phyloP scores from a whole-genome alignment of 2,329 filamentous ascomycete species.

The Nigrospora oryzae region DNA sequence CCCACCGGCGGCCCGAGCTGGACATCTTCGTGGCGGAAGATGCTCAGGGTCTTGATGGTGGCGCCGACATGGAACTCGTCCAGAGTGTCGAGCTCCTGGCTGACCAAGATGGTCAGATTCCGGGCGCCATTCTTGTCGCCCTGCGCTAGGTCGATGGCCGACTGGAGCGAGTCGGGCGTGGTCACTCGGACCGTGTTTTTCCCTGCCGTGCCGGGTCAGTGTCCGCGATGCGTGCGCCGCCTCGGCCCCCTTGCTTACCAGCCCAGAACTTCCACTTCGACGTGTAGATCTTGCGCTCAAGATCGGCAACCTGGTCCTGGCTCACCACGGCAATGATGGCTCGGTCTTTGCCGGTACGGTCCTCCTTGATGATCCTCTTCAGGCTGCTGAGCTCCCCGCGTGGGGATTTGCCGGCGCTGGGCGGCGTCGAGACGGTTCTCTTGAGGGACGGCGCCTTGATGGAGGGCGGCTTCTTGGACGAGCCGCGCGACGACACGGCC shows the following conservation, averaged over 20 bases:
- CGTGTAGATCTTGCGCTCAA: conserved; percentile 2
- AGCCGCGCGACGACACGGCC: no score
- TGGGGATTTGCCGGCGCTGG: no score
- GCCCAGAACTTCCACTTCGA: conserved; percentile 3
- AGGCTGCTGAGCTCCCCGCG: not conserved
- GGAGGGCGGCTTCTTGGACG: no score
- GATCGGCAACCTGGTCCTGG: not conserved
- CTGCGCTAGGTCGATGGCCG: conserved; percentile 1
- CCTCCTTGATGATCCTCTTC: conserved; percentile 4
- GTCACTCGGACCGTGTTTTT: conserved; percentile 2
- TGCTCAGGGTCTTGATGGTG: conserved; percentile 1
- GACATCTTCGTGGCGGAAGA: conserved; percentile 2
- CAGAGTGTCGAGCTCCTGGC: not conserved
- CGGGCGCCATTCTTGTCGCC: not conserved
- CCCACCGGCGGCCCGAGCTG: not conserved
- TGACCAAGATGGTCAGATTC: conserved; percentile 2
- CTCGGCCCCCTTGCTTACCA: not conserved
- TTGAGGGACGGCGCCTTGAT: no score
- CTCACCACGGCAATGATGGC: conserved; percentile 4
- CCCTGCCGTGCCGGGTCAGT: not conserved
- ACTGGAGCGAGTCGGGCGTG: conserved; percentile 1
- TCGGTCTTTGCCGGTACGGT: conserved; percentile 2
- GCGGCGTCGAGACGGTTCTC: no score
- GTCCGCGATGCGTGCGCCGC: not conserved
- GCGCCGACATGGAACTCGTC: conserved; percentile 2